A percentile compares a stretch with the other conserved stretches of the same genome.
These are phyloP conservation scores for Olyra latifolia DNA, from an alignment of 176 grass and related monocot genomes.

Conservation along the genomic window DNA sequence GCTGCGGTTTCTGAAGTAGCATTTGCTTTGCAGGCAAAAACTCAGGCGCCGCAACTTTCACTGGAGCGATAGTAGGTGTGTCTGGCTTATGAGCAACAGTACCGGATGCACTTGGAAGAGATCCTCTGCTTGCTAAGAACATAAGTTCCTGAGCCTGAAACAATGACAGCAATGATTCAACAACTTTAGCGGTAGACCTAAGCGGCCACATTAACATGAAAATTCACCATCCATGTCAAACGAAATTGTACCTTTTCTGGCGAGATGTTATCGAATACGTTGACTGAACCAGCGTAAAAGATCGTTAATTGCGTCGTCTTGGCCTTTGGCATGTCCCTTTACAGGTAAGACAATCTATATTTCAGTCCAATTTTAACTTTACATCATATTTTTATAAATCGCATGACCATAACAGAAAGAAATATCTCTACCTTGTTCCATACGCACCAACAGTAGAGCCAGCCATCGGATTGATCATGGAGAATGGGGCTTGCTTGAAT, in stretches of 20 bases:
- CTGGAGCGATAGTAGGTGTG: constrained; percentile 12
- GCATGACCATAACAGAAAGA: background rate
- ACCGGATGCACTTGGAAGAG: constrained; percentile 32
- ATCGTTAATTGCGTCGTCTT: constrained; percentile 70
- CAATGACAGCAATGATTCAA: background rate
- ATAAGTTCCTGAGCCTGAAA: constrained; percentile 83
- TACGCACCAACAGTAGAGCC: constrained; percentile 46
- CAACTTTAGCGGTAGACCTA: background rate
- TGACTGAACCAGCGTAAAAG: constrained; percentile 82
- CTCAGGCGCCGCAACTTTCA: constrained; percentile 46
- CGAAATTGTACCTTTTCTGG: constrained; percentile 61
- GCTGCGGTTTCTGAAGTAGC: constrained; percentile 31
- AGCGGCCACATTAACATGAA: background rate
- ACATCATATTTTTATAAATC: background rate
- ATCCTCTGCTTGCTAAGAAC: constrained; percentile 74
- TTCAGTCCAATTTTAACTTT: constrained; percentile 6
- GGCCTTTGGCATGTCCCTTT: constrained; percentile 51
- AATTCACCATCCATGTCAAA: background rate
- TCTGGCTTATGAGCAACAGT: constrained; percentile 36
- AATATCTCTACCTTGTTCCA: constrained; percentile 50
- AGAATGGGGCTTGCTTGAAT: constrained; percentile 47
- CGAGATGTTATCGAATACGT: constrained; percentile 76
- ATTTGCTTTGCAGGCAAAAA: constrained; percentile 37
- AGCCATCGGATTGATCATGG: constrained; percentile 15
- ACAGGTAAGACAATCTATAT: constrained; percentile 34